These are phyloP conservation scores for Emmonsiellopsis sp. DNA, from an alignment of 2,329 filamentous ascomycete species.

Conservation along the genomic window DNA sequence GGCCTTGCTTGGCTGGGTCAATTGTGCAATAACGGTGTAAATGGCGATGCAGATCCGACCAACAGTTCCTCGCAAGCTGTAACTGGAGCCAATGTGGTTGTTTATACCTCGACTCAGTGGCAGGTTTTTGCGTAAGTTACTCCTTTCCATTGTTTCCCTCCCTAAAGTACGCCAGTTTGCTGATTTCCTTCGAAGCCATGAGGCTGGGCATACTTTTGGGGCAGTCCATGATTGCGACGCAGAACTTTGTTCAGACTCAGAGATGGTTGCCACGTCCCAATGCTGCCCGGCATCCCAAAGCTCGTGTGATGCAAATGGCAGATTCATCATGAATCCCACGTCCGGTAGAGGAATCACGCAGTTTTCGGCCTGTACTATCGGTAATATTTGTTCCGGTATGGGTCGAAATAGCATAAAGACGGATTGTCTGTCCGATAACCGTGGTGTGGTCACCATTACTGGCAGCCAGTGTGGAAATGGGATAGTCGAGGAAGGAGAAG, in stretches of 20 bases:
- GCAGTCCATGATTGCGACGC: conserved; percentile 84
- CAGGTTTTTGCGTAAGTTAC: conserved; percentile 65
- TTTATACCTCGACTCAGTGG: conserved; percentile 77
- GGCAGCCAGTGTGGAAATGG: conserved; percentile 90
- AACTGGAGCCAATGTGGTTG: conserved; percentile 76
- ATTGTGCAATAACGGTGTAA: conserved; percentile 45
- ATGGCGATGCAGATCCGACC: conserved; percentile 2
- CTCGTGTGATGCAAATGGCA: conserved; percentile 64
- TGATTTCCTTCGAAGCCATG: conserved; percentile 43
- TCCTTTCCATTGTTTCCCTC: background rate
- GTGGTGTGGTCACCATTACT: conserved; percentile 68
- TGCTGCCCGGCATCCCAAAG: conserved; percentile 69
- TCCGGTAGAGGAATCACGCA: conserved; percentile 61
- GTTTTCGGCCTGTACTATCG: conserved; percentile 83
- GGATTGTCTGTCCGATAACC: conserved; percentile 74
- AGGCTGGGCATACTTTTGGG: conserved; percentile 86
- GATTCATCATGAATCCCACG: conserved; percentile 94
- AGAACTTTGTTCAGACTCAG: conserved; percentile 55
- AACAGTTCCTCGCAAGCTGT: conserved; percentile 52
- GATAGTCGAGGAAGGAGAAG: conserved; percentile 87
- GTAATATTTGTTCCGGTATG: conserved; percentile 87
- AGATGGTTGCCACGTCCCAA: conserved; percentile 49
- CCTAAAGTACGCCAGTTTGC: background rate
- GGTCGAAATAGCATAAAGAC: conserved; percentile 66
- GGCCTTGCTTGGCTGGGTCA: conserved; percentile 87